phyloP scores from a whole-genome alignment of 2,329 filamentous ascomycete species.

The Microcyclospora tardicrescens region DNA sequence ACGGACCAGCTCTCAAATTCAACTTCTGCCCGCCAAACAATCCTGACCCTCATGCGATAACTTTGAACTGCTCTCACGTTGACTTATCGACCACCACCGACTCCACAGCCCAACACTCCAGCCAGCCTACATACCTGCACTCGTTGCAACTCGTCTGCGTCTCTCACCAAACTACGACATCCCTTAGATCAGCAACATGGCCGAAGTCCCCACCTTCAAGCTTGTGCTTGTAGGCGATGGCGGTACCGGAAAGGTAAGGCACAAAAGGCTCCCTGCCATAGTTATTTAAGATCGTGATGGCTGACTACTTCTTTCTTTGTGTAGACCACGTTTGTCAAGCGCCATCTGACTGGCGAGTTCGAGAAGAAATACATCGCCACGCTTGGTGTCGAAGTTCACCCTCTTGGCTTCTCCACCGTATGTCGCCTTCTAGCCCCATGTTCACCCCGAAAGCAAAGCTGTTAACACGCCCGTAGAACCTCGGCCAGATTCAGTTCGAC shows the following conservation, averaged over 20 bases:
- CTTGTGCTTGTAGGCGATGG: slow-evolving; percentile 98
- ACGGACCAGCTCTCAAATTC: too few species aligned
- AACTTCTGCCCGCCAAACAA: too few species aligned
- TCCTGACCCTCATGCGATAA: too few species aligned
- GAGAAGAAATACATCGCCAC: slow-evolving; percentile 99
- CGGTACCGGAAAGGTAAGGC: slow-evolving; percentile 93
- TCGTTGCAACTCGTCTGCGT: too few species aligned
- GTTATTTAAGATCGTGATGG: slow-evolving; percentile 2
- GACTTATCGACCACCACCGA: too few species aligned
- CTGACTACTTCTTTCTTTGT: neutral
- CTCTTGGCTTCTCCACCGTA: slow-evolving; percentile 95
- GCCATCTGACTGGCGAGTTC: slow-evolving; percentile 98
- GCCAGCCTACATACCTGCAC: too few species aligned
- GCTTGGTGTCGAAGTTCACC: slow-evolving; percentile 98
- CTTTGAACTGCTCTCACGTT: too few species aligned
- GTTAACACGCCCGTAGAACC: slow-evolving; percentile 48
- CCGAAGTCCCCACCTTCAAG: slow-evolving; percentile 75
- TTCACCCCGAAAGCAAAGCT: slow-evolving; percentile 9
- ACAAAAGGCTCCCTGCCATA: too few species aligned
- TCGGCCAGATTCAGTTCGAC: slow-evolving; percentile 93
- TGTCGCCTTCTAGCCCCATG: slow-evolving; percentile 25
- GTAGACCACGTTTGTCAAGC: slow-evolving; percentile 99
- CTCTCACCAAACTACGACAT: neutral
- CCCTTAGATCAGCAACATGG: slow-evolving; percentile 2
- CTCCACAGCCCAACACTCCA: too few species aligned